Evolutionary conservation across 306 rosid species (phyloP).

Genomic region (Chamaecrista fasciculata): DNA sequence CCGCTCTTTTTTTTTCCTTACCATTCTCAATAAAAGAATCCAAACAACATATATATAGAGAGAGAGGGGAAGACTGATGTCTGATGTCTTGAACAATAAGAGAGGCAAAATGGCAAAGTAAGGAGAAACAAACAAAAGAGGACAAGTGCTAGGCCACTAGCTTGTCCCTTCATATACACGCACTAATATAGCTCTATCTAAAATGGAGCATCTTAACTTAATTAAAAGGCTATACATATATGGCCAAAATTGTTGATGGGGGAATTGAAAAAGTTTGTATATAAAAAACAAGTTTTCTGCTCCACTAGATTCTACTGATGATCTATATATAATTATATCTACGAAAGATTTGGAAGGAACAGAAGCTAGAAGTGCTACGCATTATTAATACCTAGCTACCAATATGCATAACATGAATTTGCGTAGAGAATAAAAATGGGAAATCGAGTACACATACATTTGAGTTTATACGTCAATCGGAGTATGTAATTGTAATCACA

Average conservation of each 20-base stretch:
- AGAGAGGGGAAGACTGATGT: slow-evolving; percentile 13
- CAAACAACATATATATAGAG: neutral
- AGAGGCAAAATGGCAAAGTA: slow-evolving; percentile 7
- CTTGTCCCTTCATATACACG: neutral
- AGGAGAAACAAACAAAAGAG: slow-evolving; percentile 1
- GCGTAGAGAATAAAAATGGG: neutral
- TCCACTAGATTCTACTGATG: neutral
- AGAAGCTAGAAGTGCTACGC: neutral
- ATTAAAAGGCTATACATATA: neutral
- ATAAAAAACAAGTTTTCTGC: slow-evolving; percentile 3
- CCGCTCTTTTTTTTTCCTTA: neutral
- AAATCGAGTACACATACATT: neutral
- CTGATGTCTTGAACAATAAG: slow-evolving; percentile 14
- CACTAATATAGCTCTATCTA: neutral
- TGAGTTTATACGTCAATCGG: slow-evolving; percentile 35
- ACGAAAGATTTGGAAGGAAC: neutral
- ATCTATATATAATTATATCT: neutral
- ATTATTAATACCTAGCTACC: neutral
- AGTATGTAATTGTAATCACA: slow-evolving; percentile 41
- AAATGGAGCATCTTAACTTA: neutral
- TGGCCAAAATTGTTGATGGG: slow-evolving; percentile 9
- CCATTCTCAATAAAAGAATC: neutral
- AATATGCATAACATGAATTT: slow-evolving; percentile 2
- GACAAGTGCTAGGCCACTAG: slow-evolving; percentile 10
- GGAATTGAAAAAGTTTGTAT: neutral